A percentile compares a stretch with the other conserved stretches of the same genome.
Evolutionary conservation across 2,329 filamentous ascomycete species (phyloP).

Genomic region (Pseudophaeomoniella oleicola): DNA sequence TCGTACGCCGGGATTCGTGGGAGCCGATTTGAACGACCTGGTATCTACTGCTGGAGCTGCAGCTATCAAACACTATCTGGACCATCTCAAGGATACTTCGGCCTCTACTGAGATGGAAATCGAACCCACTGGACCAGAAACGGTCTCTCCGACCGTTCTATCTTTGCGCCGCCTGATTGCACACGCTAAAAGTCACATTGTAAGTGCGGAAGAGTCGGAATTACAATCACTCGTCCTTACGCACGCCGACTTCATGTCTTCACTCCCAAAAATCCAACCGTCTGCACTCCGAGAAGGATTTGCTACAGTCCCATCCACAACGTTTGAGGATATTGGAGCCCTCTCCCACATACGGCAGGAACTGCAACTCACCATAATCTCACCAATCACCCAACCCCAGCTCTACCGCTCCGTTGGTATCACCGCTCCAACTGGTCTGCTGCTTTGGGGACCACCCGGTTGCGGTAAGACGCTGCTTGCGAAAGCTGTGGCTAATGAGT

Average conservation of each 20-base stretch:
- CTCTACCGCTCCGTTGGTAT: slow-evolving; percentile 66
- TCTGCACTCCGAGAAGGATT: slow-evolving; percentile 89
- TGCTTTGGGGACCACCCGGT: slow-evolving; percentile 92
- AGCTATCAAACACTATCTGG: slow-evolving; percentile 46
- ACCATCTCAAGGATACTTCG: slow-evolving; percentile 33
- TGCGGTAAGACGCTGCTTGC: slow-evolving; percentile 95
- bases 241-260: slow-evolving; percentile 57
- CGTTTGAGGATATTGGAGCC: slow-evolving; percentile 85
- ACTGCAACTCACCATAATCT: slow-evolving; percentile 72
- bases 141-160: slow-evolving; percentile 12
- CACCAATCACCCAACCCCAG: slow-evolving; percentile 72
- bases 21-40: slow-evolving; percentile 67
- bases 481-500: slow-evolving; percentile 91
- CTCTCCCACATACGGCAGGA: slow-evolving; percentile 65
- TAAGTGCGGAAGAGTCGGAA: slow-evolving; percentile 36
- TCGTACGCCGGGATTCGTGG: slow-evolving; percentile 82
- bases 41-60: slow-evolving; percentile 50
- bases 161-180: slow-evolving; percentile 6
- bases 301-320: slow-evolving; percentile 82
- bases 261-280: slow-evolving; percentile 60
- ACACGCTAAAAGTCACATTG: slow-evolving; percentile 20
- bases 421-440: slow-evolving; percentile 65
- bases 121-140: slow-evolving; percentile 25
- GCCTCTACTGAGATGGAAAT: slow-evolving; percentile 37
- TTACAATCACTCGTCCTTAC: slow-evolving; percentile 41